Base-by-base conservation (phyloP, 2,329 filamentous ascomycete species). In the Lasiodiplodia citricola region DNA sequence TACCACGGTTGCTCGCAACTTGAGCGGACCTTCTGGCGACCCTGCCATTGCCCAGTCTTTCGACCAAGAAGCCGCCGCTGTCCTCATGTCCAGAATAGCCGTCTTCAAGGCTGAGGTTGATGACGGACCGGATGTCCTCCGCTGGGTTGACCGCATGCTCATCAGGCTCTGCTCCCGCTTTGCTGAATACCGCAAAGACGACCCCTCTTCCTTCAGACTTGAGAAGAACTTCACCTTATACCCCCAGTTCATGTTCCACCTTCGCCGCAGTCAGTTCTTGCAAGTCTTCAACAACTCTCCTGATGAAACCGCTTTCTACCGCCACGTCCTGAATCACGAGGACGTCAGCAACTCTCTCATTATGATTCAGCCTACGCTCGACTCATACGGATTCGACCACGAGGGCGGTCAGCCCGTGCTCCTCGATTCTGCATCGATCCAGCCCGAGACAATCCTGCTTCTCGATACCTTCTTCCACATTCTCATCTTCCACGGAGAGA, bases 381-480 rank as follows among this genome's bases (percentile, higher is more conserved):
- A 99, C 80, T 97, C 94, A 41, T 99, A 99, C 81, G 97, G 94
- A 2, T 94, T 99, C 77, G 95, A 98, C 74, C 93, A 97, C 75
- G 95, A 98, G 70, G 94, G 94, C 31, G 91, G 93, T 57, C 89
- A 94, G 72, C 95, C 96, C 2, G 96, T 99, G n/a, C 85, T 99
- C 28, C 87, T 99, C 44, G 96, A 99, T 80, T 98, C 95, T 16
- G 94, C 94, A 44, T 97, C 94, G 6, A 99, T 99, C 74, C 95
- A 98, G 78, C 91, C 94, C 11, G 92, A 94, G 25, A 96, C 97
- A 70, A 92, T 98, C 70, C 87, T 99, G 63, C 89, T 99, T 13
- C 90, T 99, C 67, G 96, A 99, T 76, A 98, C 96, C 0, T 99
- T 99, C 86, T 99, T 99, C 88, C 96, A 99, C 80, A 99, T 99